These are phyloP conservation scores for Apiospora sp. DNA, from an alignment of 2,329 filamentous ascomycete genomes.

Conservation along the genomic window DNA sequence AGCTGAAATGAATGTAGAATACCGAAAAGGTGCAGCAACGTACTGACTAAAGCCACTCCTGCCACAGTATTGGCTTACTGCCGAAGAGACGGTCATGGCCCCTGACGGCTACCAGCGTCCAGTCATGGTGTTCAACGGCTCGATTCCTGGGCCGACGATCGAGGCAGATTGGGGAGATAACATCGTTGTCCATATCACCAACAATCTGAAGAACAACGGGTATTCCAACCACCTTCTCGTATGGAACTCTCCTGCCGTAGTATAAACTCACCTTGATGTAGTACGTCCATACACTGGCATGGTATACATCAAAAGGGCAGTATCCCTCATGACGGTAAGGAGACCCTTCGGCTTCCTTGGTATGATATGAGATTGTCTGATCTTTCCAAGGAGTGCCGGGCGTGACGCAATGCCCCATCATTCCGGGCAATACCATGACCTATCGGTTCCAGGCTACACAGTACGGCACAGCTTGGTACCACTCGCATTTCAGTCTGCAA, in stretches of 20 bases:
- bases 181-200: constrained; percentile 59
- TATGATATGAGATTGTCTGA: background rate
- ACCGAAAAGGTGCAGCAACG: background rate
- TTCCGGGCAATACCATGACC: constrained; percentile 59
- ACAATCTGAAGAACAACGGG: constrained; percentile 56
- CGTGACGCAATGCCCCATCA: constrained; percentile 58
- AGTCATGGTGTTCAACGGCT: constrained; percentile 60
- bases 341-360: background rate
- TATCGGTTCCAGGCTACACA: constrained; percentile 62
- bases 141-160: constrained; percentile 67
- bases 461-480: constrained; percentile 66
- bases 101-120: constrained; percentile 55
- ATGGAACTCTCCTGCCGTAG: constrained; percentile 31
- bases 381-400: constrained; percentile 46
- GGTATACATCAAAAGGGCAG: constrained; percentile 64
- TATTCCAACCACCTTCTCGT: background rate
- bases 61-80: constrained; percentile 49
- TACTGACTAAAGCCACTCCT: background rate
- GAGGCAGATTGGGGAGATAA: constrained; percentile 55
- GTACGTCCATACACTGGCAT: constrained; percentile 69
- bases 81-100: constrained; percentile 48
- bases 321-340: constrained; percentile 59
- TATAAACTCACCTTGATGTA: constrained; percentile 61
- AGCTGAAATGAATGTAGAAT: background rate
- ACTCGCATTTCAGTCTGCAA: constrained; percentile 62